Evolutionary conservation across 371 early-diverging fungal genomes (phyloP).

Genomic region (Rhizopus arrhizus): DNA sequence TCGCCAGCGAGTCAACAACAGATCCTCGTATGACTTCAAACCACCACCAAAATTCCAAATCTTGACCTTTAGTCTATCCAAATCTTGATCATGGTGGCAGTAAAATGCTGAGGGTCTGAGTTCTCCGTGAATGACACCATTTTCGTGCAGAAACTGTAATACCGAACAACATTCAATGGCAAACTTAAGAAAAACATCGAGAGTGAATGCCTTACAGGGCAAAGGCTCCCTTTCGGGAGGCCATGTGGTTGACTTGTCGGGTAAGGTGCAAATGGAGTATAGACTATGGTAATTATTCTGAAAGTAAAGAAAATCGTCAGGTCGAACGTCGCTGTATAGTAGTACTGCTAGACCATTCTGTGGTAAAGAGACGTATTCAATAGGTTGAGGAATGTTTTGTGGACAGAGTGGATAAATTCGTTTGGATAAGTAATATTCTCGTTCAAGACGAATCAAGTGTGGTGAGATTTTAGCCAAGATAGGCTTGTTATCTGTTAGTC

Average conservation of each 20-base stretch:
- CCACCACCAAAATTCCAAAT: constrained; percentile 48
- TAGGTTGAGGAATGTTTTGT: constrained; percentile 34
- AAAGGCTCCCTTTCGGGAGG: background rate
- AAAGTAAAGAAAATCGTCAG: constrained; percentile 26
- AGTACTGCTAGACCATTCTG: constrained; percentile 43
- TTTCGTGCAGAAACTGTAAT: constrained; percentile 47
- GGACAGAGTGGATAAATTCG: constrained; percentile 39
- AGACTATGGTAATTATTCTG: constrained; percentile 12
- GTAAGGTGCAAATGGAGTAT: constrained; percentile 1
- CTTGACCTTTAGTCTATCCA: constrained; percentile 25
- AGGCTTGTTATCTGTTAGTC: constrained; percentile 30
- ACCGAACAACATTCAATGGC: constrained; percentile 44
- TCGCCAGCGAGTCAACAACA: constrained; percentile 44
- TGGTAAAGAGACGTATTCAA: constrained; percentile 38
- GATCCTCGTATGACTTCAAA: constrained; percentile 41
- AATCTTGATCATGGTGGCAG: constrained; percentile 10
- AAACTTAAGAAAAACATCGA: constrained; percentile 35
- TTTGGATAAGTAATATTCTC: constrained; percentile 48
- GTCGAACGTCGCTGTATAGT: constrained; percentile 33
- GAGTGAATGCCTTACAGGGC: constrained; percentile 14
- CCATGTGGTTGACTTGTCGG: background rate
- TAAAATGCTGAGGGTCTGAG: constrained; percentile 39
- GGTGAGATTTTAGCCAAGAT: constrained; percentile 47
- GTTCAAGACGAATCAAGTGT: constrained; percentile 39
- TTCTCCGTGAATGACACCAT: constrained; percentile 47